These are phyloP conservation scores for Neofusicoccum laricinum DNA, from an alignment of 2,329 filamentous ascomycete species.

Conservation along the genomic window DNA sequence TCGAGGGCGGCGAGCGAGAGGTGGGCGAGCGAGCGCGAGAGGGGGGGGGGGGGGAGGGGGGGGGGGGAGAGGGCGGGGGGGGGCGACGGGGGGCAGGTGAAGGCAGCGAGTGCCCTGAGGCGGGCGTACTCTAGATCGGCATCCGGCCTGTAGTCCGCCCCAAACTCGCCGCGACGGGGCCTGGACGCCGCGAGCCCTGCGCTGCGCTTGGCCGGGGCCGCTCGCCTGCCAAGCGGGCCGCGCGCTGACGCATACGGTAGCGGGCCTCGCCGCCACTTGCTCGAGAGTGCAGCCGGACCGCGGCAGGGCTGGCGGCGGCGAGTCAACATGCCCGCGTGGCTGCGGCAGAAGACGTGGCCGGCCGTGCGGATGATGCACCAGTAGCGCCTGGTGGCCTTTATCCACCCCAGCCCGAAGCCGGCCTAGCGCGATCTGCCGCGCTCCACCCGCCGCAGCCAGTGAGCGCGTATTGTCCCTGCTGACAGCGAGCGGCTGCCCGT, in stretches of 20 bases:
- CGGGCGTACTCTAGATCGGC: conserved; percentile 5
- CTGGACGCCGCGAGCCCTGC: not conserved
- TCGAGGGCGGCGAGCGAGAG: not conserved
- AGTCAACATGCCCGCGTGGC: not conserved
- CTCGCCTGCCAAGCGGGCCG: conserved; percentile 4
- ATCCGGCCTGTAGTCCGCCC: conserved; percentile 11
- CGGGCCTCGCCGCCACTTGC: conserved; percentile 1
- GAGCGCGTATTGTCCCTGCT: not conserved
- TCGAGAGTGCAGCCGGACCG: not conserved
- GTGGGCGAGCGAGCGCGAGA: not conserved
- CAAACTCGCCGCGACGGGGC: conserved; percentile 5
- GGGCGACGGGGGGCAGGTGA: not conserved
- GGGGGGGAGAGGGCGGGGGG: not conserved
- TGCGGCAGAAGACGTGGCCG: conserved; percentile 1
- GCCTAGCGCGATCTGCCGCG: conserved; percentile 3
- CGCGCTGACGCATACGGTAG: conserved; percentile 2
- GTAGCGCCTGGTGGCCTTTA: not conserved
- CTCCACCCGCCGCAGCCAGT: not conserved
- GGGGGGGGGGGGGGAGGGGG: not conserved
- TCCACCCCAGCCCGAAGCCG: not conserved
- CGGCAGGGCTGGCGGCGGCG: not conserved
- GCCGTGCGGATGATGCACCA: not conserved
- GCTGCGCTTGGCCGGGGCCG: conserved; percentile 4
- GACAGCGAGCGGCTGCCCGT: not conserved
- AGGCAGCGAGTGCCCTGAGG: conserved; percentile 14